phyloP scores from a whole-genome alignment of 2,329 filamentous ascomycete species.

The Hypomyces rosellus region DNA sequence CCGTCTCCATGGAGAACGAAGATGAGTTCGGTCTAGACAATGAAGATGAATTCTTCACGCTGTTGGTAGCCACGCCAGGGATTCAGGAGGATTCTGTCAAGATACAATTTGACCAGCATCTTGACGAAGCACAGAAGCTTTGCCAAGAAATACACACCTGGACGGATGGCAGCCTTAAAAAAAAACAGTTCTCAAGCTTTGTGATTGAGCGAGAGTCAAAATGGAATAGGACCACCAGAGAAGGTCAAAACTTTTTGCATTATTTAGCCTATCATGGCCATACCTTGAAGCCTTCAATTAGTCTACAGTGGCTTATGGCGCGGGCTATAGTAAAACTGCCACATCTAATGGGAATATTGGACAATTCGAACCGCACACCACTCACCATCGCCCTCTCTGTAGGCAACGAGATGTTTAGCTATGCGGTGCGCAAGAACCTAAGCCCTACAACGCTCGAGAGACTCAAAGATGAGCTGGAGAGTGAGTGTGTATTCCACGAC shows the following conservation, averaged over 20 bases:
- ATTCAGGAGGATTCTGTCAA: no score
- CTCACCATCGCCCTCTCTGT: neutral
- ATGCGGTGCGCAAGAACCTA: neutral
- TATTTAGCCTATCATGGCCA: neutral
- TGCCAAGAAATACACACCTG: neutral
- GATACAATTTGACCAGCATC: neutral
- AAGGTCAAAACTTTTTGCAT: neutral
- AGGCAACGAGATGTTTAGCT: neutral
- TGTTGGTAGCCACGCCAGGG: no score
- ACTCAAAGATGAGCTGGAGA: neutral
- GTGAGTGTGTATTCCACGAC: neutral
- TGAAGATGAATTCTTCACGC: no score
- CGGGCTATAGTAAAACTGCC: neutral
- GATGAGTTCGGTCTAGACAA: no score
- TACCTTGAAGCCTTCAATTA: neutral
- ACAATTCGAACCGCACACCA: neutral
- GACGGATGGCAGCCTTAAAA: neutral
- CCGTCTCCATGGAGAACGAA: no score
- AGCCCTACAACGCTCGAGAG: neutral
- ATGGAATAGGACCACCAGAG: neutral
- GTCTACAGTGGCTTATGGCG: neutral
- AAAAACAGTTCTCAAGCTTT: neutral
- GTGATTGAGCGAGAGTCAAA: neutral
- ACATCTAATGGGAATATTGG: conserved; percentile 1
- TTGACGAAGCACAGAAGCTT: neutral